Conservation (phyloP, 257 asterid species). For the Plantago ovata region DNA sequence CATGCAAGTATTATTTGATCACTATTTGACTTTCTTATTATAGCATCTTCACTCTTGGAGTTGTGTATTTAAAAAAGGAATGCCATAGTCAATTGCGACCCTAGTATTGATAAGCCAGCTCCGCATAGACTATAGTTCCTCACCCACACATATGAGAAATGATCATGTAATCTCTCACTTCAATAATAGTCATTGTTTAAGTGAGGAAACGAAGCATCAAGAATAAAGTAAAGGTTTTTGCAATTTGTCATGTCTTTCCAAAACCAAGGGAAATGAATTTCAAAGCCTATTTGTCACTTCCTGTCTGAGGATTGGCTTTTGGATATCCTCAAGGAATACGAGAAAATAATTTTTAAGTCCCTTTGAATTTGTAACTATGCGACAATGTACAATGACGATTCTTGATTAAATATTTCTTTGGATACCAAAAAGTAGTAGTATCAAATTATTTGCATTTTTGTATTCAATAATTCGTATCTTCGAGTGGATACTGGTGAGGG, state of each 20-base stretch:
- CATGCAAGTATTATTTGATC: neutral
- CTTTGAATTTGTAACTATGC: neutral
- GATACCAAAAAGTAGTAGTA: slow-evolving; percentile 1
- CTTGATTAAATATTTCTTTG: neutral
- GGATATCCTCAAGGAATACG: slow-evolving; percentile 6
- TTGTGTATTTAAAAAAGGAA: neutral
- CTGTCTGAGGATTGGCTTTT: neutral
- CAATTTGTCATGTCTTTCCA: slow-evolving; percentile 7
- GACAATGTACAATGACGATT: neutral
- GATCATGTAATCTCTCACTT: neutral
- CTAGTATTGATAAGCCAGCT: neutral
- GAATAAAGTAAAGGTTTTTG: neutral
- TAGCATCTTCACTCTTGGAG: neutral
- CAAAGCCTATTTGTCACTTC: slow-evolving; percentile 7
- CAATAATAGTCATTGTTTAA: neutral
- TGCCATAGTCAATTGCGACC: neutral
- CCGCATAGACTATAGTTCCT: neutral
- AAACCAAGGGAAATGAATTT: slow-evolving; percentile 4
- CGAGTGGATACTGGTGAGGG: neutral
- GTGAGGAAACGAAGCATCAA: neutral
- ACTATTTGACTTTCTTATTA: neutral
- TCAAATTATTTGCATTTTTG: neutral
- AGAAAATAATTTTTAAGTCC: neutral
- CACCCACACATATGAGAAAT: neutral
- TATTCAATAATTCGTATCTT: neutral